Conservation (phyloP, 306 rosid species). For the Leucaena leucocephala region DNA sequence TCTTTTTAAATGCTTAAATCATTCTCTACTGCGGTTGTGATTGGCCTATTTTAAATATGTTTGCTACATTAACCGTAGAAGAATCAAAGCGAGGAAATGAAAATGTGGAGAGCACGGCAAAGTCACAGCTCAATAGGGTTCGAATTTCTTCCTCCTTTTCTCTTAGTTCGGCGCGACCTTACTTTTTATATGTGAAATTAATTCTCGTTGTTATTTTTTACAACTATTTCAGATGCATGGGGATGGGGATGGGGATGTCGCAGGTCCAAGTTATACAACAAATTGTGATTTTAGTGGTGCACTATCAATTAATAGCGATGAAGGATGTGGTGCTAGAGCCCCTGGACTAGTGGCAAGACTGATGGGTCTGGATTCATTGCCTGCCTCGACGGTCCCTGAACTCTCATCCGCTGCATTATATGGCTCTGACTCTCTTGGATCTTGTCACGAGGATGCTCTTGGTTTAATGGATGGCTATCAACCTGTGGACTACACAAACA, state of each 20-base stretch:
- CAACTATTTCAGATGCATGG: conserved; percentile 55
- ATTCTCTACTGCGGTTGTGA: background rate
- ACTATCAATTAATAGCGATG: conserved; percentile 63
- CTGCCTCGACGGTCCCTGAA: conserved; percentile 52
- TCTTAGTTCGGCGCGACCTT: conserved; percentile 2
- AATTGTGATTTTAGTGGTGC: conserved; percentile 55
- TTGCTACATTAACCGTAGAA: conserved; percentile 44
- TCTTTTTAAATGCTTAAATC: conserved; percentile 18
- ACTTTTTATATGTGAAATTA: background rate
- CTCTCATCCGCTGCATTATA: conserved; percentile 44
- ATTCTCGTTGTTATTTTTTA: conserved; percentile 25
- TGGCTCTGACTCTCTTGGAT: conserved; percentile 51
- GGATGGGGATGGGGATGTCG: conserved; percentile 60
- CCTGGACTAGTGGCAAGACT: conserved; percentile 89
- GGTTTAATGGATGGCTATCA: conserved; percentile 45
- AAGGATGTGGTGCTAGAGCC: conserved; percentile 68
- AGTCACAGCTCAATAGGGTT: conserved; percentile 56
- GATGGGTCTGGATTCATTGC: conserved; percentile 94
- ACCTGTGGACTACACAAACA: conserved; percentile 45
- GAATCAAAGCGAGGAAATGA: conserved; percentile 65
- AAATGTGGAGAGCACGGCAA: conserved; percentile 54
- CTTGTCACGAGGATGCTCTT: conserved; percentile 55
- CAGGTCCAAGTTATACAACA: conserved; percentile 57
- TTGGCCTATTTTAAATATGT: conserved; percentile 7
- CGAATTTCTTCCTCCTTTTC: conserved; percentile 29